phyloP scores from a whole-genome alignment of 1,284 basidiomycete species.

The Stereum hirsutum region DNA sequence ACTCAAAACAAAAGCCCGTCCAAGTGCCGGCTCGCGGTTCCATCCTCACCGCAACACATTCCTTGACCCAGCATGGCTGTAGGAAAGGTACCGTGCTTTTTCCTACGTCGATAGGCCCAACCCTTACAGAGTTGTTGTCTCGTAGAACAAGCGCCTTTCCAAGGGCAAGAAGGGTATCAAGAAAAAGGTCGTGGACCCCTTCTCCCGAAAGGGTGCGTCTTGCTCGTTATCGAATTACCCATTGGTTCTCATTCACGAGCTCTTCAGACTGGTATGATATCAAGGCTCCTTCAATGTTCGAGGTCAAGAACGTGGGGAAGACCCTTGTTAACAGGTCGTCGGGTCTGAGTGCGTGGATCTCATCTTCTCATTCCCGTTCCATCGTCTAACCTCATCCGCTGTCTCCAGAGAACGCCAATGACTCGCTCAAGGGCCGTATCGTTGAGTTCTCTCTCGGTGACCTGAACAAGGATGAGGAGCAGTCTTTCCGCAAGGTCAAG shows the following conservation, averaged over 20 bases:
- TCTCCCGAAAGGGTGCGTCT: slow-evolving; percentile 89
- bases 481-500: slow-evolving; percentile 99
- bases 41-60: slow-evolving; percentile 29
- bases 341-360: slow-evolving; percentile 81
- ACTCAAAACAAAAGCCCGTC: slow-evolving; percentile 40
- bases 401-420: slow-evolving; percentile 88
- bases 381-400: slow-evolving; percentile 6
- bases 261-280: slow-evolving; percentile 95
- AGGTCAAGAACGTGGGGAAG: slow-evolving; percentile 96
- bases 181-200: slow-evolving; percentile 99
- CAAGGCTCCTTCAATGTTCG: slow-evolving; percentile 98
- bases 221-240: background rate
- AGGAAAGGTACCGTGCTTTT: slow-evolving; percentile 62
- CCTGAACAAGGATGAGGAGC: slow-evolving; percentile 99
- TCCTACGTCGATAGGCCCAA: background rate
- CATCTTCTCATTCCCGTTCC: background rate
- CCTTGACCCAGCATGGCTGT: slow-evolving; percentile 70
- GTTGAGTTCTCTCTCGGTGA: slow-evolving; percentile 96
- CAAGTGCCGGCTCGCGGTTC: slow-evolving; percentile 41
- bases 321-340: slow-evolving; percentile 98
- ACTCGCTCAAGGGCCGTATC: slow-evolving; percentile 96
- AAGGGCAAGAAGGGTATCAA: slow-evolving; percentile 99
- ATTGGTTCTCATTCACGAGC: slow-evolving; percentile 4
- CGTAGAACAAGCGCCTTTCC: slow-evolving; percentile 94
- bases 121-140: slow-evolving; percentile 6